phyloP scores from a whole-genome alignment of 2,329 filamentous ascomycete species.

The Dichotomopilus funicola region DNA sequence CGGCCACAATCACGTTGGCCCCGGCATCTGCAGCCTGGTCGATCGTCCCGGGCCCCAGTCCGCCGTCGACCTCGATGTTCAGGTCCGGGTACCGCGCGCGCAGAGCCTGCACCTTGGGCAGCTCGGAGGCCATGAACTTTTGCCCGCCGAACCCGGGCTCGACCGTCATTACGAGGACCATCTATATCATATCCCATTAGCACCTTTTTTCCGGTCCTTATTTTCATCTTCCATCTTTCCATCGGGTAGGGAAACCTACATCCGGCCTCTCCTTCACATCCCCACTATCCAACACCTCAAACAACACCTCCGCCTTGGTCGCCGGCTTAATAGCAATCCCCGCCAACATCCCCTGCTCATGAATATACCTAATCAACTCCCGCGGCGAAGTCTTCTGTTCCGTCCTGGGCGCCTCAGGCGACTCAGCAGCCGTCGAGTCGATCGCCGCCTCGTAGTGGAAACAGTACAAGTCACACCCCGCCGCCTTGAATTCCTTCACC shows the following conservation, averaged over 20 bases:
- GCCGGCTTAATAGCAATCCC: conserved; percentile 94
- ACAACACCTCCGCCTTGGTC: conserved; percentile 85
- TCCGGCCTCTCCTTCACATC: conserved; percentile 75
- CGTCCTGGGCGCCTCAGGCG: conserved; percentile 57
- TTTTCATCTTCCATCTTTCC: too few relatives aligned
- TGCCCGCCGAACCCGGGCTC: conserved; percentile 96
- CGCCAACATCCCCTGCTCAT: conserved; percentile 78
- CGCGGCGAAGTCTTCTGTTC: conserved; percentile 72
- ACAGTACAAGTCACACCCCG: conserved; percentile 97
- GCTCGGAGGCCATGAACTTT: conserved; percentile 94
- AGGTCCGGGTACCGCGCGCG: conserved; percentile 80
- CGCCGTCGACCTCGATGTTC: conserved; percentile 94
- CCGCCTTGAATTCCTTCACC: conserved; percentile 90
- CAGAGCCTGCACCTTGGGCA: conserved; percentile 85
- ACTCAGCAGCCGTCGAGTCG: conserved; percentile 70
- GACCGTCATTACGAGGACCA: conserved; percentile 98
- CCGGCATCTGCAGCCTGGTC: conserved; percentile 91
- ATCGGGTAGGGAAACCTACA: conserved; percentile 49
- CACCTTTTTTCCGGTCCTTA: too few relatives aligned
- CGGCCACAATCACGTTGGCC: conserved; percentile 96
- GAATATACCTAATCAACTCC: conserved; percentile 84
- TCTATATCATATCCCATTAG: too few relatives aligned
- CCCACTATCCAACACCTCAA: conserved; percentile 73
- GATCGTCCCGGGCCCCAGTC: conserved; percentile 80
- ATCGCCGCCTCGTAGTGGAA: conserved; percentile 98